Evolutionary conservation across 2,329 filamentous ascomycete species (phyloP).

Genomic region (Colletotrichum tropicicola): DNA sequence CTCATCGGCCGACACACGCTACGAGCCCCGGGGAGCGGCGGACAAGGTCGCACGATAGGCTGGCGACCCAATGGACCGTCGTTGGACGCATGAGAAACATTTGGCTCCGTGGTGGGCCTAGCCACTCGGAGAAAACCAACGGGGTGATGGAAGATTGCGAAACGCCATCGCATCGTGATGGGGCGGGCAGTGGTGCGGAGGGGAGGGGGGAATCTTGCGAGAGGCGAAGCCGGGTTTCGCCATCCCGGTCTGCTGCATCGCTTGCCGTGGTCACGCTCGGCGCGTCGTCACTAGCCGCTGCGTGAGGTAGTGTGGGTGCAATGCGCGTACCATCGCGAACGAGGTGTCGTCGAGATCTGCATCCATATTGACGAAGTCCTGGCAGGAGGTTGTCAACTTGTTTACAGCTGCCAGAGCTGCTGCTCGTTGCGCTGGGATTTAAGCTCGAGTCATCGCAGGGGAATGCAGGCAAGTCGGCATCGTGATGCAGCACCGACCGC

Average conservation of each 20-base stretch:
- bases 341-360: no score
- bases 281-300: neutral
- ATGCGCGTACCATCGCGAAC: neutral
- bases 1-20: slow-evolving; percentile 25
- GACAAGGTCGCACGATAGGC: neutral
- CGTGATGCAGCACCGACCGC: no score
- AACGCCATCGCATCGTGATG: slow-evolving; percentile 10
- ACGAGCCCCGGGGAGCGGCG: neutral
- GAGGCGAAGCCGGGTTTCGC: slow-evolving; percentile 12
- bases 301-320: neutral
- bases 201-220: neutral
- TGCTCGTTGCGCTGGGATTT: neutral
- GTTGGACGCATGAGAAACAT: slow-evolving; percentile 5
- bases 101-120: neutral
- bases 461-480: neutral
- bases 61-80: neutral
- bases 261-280: slow-evolving; percentile 5
- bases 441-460: slow-evolving; percentile 3
- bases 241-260: slow-evolving; percentile 16
- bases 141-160: slow-evolving; percentile 1
- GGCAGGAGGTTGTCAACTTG: neutral
- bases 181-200: neutral
- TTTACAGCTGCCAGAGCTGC: slow-evolving; percentile 1
- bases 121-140: neutral
- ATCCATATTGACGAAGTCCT: no score